phyloP scores from a whole-genome alignment of 1,284 basidiomycete species.

The Porogramme epimiltina region DNA sequence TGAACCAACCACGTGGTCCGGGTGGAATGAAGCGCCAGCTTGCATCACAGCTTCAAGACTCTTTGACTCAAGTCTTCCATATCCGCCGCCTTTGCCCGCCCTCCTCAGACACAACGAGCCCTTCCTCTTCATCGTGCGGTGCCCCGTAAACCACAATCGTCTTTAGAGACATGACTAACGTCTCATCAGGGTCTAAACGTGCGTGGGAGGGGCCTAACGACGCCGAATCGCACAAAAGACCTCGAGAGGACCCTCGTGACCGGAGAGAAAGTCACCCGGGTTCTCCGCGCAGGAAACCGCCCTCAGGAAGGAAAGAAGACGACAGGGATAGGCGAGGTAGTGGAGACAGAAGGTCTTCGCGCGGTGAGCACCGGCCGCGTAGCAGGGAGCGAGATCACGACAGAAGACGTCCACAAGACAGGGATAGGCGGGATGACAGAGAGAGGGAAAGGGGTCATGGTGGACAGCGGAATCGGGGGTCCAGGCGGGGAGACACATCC shows the following conservation, averaged over 20 bases:
- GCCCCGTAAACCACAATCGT: constrained; percentile 67
- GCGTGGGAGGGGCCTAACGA: constrained; percentile 62
- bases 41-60: too few relatives aligned
- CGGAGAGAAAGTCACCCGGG: constrained; percentile 77
- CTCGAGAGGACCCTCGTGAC: constrained; percentile 63
- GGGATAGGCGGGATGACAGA: constrained; percentile 30
- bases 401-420: constrained; percentile 36
- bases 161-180: constrained; percentile 73
- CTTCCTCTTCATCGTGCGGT: constrained; percentile 67
- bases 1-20: constrained; percentile 10
- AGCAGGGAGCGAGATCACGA: constrained; percentile 35
- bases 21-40: too few relatives aligned
- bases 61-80: too few relatives aligned
- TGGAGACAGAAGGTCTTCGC: constrained; percentile 33
- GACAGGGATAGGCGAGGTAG: constrained; percentile 34
- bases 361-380: constrained; percentile 32
- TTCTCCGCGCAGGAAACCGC: constrained; percentile 31
- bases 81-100: constrained; percentile 13
- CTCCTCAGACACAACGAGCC: constrained; percentile 20
- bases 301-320: constrained; percentile 38
- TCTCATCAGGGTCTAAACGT: constrained; percentile 81
- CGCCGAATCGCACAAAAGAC: constrained; percentile 52
- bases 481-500: constrained; percentile 26
- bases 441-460: constrained; percentile 36
- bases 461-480: constrained; percentile 28